Base-by-base conservation (phyloP, 2,329 filamentous ascomycete species). In the Fusarium sp. region DNA sequence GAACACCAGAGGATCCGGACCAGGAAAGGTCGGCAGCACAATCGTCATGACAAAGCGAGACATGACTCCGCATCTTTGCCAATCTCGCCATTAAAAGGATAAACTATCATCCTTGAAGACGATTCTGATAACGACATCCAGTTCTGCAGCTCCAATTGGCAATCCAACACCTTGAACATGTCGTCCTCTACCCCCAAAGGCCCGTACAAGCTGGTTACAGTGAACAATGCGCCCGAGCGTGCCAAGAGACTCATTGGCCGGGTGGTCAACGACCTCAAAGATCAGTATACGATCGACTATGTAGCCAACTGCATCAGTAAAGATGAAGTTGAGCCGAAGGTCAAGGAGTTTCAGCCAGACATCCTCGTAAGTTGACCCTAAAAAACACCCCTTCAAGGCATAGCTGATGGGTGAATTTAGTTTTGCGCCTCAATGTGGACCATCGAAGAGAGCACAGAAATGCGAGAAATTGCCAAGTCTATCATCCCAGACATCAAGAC, bases 221-320 rank as follows among this genome's bases (percentile, higher is more conserved):
- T 93, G 73, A 93, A 93, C 82, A 92, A 87, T 2, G 90, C 88
- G 1, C 91, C 91, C 1, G 90, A 92, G 68, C 86, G 91, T 62
- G 92, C 91, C 33, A 89, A 90, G 81, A 82, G 84, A 8, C 82
- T 94, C 35, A 88, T 92, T 75, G 91, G 91, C 11, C 86, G 89
- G 0, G 81, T 94, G 40, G 85, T 88, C 12, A 89, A 92, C 65
- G 87, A 86, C 14, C 81, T 94, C 35, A 91, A 90, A 79, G 90
- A 92, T 65, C 83, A 83, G 43, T 93, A 93, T 80, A 89, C 86
- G 2, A 92, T 94, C 73, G 83, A 87, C 40, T 86, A 93, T 78
- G 85, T 88, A 27, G 90, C 85, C 37, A 93, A 94, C 78, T 89
- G 87, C 74, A 86, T 30, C 6, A 66, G 69, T 64, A 33, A 38